Conservation (phyloP, 2,329 filamentous ascomycete genomes). For the Cyphellophora europaea region DNA sequence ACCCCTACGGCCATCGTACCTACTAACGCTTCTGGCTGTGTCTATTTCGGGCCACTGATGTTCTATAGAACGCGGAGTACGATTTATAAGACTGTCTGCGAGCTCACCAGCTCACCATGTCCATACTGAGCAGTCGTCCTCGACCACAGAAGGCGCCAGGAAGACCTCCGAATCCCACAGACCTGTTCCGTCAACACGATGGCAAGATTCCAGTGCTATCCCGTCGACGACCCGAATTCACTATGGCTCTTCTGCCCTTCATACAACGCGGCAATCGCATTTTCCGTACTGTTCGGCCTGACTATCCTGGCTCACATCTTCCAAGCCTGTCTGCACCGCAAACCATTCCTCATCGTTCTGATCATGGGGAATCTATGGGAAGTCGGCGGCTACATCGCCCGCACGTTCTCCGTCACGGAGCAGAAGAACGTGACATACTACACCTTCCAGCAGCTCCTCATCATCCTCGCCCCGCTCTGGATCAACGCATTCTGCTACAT, state of each 20-base stretch:
- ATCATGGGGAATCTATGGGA: slow-evolving; percentile 37
- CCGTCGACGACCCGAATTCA: slow-evolving; percentile 7
- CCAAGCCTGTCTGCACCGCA: slow-evolving; percentile 27
- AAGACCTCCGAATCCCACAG: too few relatives aligned
- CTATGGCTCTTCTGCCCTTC: slow-evolving; percentile 29
- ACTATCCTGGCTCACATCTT: slow-evolving; percentile 23
- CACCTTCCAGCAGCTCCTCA: slow-evolving; percentile 30
- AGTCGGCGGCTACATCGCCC: slow-evolving; percentile 27
- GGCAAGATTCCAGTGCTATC: slow-evolving; percentile 5
- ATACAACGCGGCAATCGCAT: slow-evolving; percentile 26
- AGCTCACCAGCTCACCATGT: too few relatives aligned
- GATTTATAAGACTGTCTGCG: too few relatives aligned
- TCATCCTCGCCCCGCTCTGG: slow-evolving; percentile 36
- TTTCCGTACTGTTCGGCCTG: slow-evolving; percentile 27
- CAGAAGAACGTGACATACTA: slow-evolving; percentile 11
- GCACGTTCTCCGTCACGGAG: slow-evolving; percentile 18
- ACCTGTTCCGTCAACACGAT: too few relatives aligned
- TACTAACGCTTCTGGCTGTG: too few relatives aligned
- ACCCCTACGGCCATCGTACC: too few relatives aligned
- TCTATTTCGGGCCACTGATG: too few relatives aligned
- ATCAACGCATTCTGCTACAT: slow-evolving; percentile 42
- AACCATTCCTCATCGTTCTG: slow-evolving; percentile 34
- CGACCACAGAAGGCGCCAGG: too few relatives aligned
- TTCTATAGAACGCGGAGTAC: too few relatives aligned
- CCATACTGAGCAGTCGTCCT: too few relatives aligned